Base-by-base conservation (phyloP, 495 filamentous ascomycete species). In the Massariosphaeria phaeospora region DNA sequence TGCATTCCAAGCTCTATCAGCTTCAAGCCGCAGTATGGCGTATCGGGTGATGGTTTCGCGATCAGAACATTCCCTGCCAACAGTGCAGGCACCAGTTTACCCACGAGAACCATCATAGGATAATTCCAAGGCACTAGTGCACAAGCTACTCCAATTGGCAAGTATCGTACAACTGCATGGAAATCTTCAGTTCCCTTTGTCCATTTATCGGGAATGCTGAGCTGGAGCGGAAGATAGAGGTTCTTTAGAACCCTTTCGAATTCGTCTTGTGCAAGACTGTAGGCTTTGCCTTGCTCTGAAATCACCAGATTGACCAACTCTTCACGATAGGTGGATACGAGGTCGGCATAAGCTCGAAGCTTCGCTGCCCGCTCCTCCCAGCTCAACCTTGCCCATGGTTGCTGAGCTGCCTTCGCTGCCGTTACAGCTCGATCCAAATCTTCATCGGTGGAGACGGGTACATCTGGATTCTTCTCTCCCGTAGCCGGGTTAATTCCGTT, bases 1-100 rank as follows among this genome's bases (percentile, higher is more conserved):
- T 65, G 62, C 26, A 72, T 69, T 12, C 66, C 76, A 5, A 85
- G 66, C 62, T 85, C 81, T 41, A 60, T 74, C 42, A 81, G 72
- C 54, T 82, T 83, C 47, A 83, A 69, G 21, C 68, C 75, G 43
- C 75, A 75, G 70, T 85, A 84, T 0, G 83, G 82, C 0, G 82
- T 83, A 64, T 76, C 84, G 0, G 82, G 78, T 0, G 80, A 74
- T 23, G 74, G 73, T 58, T 82, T 81, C 55, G 80, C 72, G 64
- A 81, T 79, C 26, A 80, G 67, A 43, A 70, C 68, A 67, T 80
- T 80, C 23, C 79, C 79, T 0, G 79, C 79, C 3, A 76, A 59
- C 1, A 82, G 67, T 12, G 77, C 70, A 0, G 76, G 73, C 0
- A 70, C 73, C 13, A 81, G 70, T 52, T 82, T 81, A 36, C 76